Evolutionary conservation across 1,139 yeast species (phyloP), one percentile per base, ranked within the genome.

Genomic region (Geotrichum phurueaensis): DNA sequence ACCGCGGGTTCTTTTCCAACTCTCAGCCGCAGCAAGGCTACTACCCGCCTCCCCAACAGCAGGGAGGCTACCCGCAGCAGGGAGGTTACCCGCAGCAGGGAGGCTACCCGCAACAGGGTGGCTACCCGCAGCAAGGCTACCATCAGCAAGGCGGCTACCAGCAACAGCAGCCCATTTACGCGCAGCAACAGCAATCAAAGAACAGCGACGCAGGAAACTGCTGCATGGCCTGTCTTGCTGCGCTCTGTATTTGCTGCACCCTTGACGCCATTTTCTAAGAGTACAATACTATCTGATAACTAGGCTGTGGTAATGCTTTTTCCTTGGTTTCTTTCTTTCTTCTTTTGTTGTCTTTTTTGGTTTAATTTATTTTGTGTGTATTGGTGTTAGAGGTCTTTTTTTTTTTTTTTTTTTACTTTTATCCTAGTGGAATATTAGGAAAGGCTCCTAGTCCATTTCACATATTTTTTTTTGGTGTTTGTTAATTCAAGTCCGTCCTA

Each of bases 221-320:
- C 63, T 71, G 78, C 60, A 70, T 72, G 59, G 71, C 73, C 6
- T 76, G 78, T 65, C 69, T 76, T 58, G 76, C 77, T 56, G 65
- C 76, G 36, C 60, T 75, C 53, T 76, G 79, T 64, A 72, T 79
- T 64, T 76, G 78, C 60, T 76, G 78, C 64, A 63, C 70, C 27
- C 51, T 69, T 56, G 71, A 69, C 36, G 71, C 70, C 31, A 29
- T 67, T 20, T 63, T 66, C 58, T 65, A 64, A 22, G n/a, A 2
- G 10, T 6, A 33, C 15, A 33, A 33, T 33, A 10, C 6, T 25
- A 25, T 25, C 1, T 25, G 29, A 3, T 25, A 25, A 25, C 29
- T 25, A 25, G 29, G 39, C 13, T 5, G 39, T 33, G 15, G 6
- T 18, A 39, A 39, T 12, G 20, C 15, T 39, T 39, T 15, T 39